These are phyloP conservation scores for Monosporozyma unispora DNA, from an alignment of 805 yeast species.

Conservation along the genomic window DNA sequence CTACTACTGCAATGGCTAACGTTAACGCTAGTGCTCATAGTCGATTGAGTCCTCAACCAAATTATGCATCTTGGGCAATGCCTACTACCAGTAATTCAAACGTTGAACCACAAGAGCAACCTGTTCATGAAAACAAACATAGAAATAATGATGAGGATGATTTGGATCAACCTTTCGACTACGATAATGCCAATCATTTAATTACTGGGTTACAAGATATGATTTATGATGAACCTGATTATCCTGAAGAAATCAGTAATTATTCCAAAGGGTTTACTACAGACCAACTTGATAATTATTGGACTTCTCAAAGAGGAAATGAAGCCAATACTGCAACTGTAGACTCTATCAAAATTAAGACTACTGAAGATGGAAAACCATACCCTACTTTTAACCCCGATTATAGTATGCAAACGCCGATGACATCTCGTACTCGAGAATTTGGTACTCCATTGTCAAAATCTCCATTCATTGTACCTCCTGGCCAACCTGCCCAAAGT, in stretches of 20 bases:
- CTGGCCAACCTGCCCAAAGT: slow-evolving; percentile 12
- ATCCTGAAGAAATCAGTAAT: slow-evolving; percentile 22
- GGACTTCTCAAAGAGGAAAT: slow-evolving; percentile 16
- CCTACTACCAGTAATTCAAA: neutral
- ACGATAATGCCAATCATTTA: slow-evolving; percentile 24
- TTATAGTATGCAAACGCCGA: neutral
- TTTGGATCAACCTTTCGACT: slow-evolving; percentile 22
- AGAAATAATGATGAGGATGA: neutral
- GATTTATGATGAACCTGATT: slow-evolving; percentile 26
- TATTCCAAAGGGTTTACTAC: slow-evolving; percentile 27
- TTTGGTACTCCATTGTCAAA: slow-evolving; percentile 4
- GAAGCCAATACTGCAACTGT: neutral
- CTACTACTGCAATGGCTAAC: slow-evolving; percentile 11
- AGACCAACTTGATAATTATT: slow-evolving; percentile 31
- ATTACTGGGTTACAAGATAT: slow-evolving; percentile 28
- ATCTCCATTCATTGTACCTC: slow-evolving; percentile 1
- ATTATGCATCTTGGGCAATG: neutral
- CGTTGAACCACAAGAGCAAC: neutral
- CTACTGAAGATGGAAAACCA: neutral
- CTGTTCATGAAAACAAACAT: neutral
- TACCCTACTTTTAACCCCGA: neutral
- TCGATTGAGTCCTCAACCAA: slow-evolving; percentile 5
- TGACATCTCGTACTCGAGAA: neutral
- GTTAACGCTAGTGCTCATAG: slow-evolving; percentile 9
- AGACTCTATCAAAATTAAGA: neutral